phyloP scores from a whole-genome alignment of 1,284 basidiomycete genomes.

The Ustilago trichophora region DNA sequence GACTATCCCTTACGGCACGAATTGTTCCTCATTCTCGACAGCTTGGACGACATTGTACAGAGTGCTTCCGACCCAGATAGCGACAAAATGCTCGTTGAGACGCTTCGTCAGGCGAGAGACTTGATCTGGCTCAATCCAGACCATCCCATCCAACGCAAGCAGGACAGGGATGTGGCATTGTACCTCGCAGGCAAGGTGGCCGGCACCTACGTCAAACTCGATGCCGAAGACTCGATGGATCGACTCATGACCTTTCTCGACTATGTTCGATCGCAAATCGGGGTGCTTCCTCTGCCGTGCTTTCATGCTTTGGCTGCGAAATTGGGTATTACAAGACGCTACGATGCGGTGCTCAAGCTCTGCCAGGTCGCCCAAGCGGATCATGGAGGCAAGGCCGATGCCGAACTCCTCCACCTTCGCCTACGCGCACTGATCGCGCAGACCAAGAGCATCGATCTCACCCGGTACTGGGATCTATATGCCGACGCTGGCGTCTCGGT shows the following conservation, averaged over 20 bases:
- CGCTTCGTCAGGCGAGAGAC: slow-evolving; percentile 22
- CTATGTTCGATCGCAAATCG: slow-evolving; percentile 11
- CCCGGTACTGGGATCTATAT: slow-evolving; percentile 18
- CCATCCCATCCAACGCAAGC: background rate
- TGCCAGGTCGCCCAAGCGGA: slow-evolving; percentile 16
- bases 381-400: slow-evolving; percentile 23
- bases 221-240: slow-evolving; percentile 28
- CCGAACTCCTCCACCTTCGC: slow-evolving; percentile 38
- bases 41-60: slow-evolving; percentile 20
- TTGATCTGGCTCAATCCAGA: slow-evolving; percentile 19
- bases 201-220: slow-evolving; percentile 28
- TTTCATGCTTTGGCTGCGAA: slow-evolving; percentile 32
- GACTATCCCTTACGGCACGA: slow-evolving; percentile 27
- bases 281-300: slow-evolving; percentile 19
- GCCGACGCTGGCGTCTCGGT: slow-evolving; percentile 6
- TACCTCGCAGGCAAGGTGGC: slow-evolving; percentile 32
- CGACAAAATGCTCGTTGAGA: slow-evolving; percentile 8
- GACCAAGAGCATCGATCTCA: slow-evolving; percentile 2
- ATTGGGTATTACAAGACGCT: slow-evolving; percentile 14
- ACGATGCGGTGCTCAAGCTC: slow-evolving; percentile 29
- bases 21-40: slow-evolving; percentile 36
- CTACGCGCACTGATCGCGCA: slow-evolving; percentile 28
- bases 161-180: slow-evolving; percentile 17
- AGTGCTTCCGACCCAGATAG: slow-evolving; percentile 18
- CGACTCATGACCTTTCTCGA: slow-evolving; percentile 29